phyloP scores from a whole-genome alignment of 306 rosid genomes.

The Medicago lupulina region DNA sequence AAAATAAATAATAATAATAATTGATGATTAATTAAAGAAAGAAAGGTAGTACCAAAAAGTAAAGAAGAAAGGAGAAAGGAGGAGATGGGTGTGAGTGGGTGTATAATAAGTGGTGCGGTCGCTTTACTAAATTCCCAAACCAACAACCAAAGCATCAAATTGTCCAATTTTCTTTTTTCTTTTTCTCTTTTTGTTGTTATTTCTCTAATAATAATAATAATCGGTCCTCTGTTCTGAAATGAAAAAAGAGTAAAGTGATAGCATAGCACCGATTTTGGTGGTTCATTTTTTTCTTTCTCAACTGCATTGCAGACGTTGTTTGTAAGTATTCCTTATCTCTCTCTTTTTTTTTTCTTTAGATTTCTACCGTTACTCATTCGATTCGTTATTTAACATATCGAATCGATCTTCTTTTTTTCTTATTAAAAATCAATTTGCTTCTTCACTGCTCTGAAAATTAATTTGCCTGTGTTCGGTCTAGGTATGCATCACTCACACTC shows the following conservation, averaged over 20 bases:
- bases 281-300: constrained; percentile 34
- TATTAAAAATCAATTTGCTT: too few species aligned
- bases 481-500: not conserved
- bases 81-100: constrained; percentile 38
- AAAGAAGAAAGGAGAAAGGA: not conserved
- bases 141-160: constrained; percentile 44
- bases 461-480: not conserved
- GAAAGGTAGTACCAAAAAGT: not conserved
- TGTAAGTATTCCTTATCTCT: constrained; percentile 47
- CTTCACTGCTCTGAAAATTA: too few species aligned
- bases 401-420: too few species aligned
- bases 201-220: not conserved
- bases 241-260: not conserved
- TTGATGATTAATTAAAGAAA: not conserved
- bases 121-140: constrained; percentile 54
- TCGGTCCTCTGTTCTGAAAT: not conserved
- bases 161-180: constrained; percentile 12
- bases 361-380: constrained; percentile 41
- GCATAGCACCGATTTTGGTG: not conserved
- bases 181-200: not conserved
- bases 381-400: constrained; percentile 36
- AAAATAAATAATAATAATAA: too few species aligned
- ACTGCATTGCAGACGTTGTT: constrained; percentile 37
- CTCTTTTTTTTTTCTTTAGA: constrained; percentile 25
- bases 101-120: constrained; percentile 45